phyloP scores from a whole-genome alignment of 805 yeast genomes.

The Brettanomyces naardenensis region DNA sequence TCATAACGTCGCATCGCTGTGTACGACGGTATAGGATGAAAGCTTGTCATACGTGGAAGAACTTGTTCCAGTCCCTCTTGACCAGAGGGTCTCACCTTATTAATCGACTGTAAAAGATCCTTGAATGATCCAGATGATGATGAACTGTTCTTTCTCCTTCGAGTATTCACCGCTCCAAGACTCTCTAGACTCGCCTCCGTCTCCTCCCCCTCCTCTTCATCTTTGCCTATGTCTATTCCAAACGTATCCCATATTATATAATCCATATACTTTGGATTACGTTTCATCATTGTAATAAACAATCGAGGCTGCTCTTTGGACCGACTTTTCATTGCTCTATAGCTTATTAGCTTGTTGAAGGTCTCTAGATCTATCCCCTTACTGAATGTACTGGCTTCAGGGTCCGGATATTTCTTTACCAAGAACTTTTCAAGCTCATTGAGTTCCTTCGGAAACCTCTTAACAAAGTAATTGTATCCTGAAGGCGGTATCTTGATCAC shows the following conservation, averaged over 20 bases:
- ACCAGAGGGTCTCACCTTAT: constrained; percentile 13
- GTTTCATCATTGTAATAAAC: constrained; percentile 15
- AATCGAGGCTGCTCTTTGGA: constrained; percentile 9
- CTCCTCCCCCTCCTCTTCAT: background rate
- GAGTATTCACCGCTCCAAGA: background rate
- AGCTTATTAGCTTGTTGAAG: constrained; percentile 4
- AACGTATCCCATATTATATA: constrained; percentile 7
- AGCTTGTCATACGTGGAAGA: constrained; percentile 19
- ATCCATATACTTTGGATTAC: constrained; percentile 15
- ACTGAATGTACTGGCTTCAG: background rate
- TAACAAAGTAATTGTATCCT: constrained; percentile 17
- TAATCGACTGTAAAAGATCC: constrained; percentile 16
- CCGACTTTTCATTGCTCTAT: constrained; percentile 1
- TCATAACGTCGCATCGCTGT: background rate
- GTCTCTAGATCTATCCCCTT: constrained; percentile 1
- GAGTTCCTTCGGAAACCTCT: constrained; percentile 15
- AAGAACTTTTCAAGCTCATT: constrained; percentile 8
- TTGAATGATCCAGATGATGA: constrained; percentile 11
- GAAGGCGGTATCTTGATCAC: background rate
- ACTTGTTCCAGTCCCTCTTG: constrained; percentile 7
- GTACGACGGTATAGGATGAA: constrained; percentile 16
- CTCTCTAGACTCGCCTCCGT: background rate
- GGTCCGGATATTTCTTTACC: constrained; percentile 2
- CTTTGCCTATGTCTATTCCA: constrained; percentile 2
- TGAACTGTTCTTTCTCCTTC: background rate